These are phyloP conservation scores for Rhodotorula glutinis DNA, from an alignment of 1,284 basidiomycete species.

Conservation along the genomic window DNA sequence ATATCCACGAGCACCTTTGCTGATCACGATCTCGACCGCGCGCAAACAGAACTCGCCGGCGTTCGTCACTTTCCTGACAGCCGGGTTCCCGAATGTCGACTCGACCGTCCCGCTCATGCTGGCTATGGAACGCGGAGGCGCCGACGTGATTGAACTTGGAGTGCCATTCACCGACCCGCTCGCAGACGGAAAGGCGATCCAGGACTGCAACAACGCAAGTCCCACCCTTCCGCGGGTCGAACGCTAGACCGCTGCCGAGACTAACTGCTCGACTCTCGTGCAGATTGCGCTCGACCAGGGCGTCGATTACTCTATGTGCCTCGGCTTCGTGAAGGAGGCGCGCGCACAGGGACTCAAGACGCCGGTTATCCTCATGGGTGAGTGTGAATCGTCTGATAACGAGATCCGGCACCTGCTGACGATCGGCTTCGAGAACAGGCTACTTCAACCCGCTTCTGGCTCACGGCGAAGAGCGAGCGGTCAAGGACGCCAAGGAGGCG, in stretches of 20 bases:
- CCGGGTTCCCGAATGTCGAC: constrained; percentile 73
- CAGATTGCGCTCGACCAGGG: constrained; percentile 78
- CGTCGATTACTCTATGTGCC: constrained; percentile 70
- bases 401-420: background rate
- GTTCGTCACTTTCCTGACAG: constrained; percentile 74
- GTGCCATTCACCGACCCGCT: constrained; percentile 96
- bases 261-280: too few species aligned
- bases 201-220: constrained; percentile 82
- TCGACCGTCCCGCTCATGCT: constrained; percentile 85
- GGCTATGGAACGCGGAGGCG: constrained; percentile 85
- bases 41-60: constrained; percentile 40
- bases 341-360: constrained; percentile 73
- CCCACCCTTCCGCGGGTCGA: too few species aligned
- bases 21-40: background rate
- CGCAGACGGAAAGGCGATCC: constrained; percentile 83
- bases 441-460: constrained; percentile 96
- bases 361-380: constrained; percentile 92
- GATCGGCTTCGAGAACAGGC: constrained; percentile 54
- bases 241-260: too few species aligned
- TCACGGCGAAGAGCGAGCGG: constrained; percentile 90
- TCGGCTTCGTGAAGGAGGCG: constrained; percentile 75
- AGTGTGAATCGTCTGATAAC: constrained; percentile 35
- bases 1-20: too few species aligned
- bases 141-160: constrained; percentile 93
- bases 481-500: constrained; percentile 78